Evolutionary conservation across 108 stramenopile genomes (phyloP).

Genomic region (Discostella pseudostelligera): DNA sequence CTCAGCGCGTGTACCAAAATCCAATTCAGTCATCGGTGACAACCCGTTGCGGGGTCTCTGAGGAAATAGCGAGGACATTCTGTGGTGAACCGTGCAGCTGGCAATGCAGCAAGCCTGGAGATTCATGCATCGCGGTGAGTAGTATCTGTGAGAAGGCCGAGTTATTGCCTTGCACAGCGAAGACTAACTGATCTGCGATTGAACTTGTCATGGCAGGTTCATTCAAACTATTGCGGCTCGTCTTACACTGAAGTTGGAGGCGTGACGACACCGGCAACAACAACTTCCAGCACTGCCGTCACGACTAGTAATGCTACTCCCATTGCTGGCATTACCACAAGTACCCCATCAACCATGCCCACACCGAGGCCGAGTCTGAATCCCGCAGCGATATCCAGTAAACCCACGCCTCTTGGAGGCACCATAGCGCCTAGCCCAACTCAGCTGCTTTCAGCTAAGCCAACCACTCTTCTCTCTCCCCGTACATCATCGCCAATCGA

Average conservation of each 20-base stretch:
- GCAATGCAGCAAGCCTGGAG: slow-evolving; percentile 26
- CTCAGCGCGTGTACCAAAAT: slow-evolving; percentile 19
- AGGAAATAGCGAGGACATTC: slow-evolving; percentile 23
- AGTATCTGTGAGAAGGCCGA: too few species aligned
- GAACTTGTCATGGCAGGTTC: background rate
- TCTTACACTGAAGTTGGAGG: slow-evolving; percentile 13
- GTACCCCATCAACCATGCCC: too few species aligned
- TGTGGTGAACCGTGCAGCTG: slow-evolving; percentile 32
- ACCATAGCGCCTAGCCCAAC: slow-evolving; percentile 6
- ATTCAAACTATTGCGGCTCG: slow-evolving; percentile 28
- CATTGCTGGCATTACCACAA: background rate
- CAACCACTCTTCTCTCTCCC: background rate
- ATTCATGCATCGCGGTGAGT: slow-evolving; percentile 9
- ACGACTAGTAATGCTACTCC: background rate
- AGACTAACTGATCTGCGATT: background rate
- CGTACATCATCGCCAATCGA: background rate
- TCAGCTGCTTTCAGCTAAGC: background rate
- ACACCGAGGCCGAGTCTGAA: slow-evolving; percentile 11
- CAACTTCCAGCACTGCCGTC: too few species aligned
- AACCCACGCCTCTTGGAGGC: too few species aligned
- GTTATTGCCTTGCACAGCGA: background rate
- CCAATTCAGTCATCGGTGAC: slow-evolving; percentile 13
- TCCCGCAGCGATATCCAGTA: background rate
- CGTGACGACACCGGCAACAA: background rate
- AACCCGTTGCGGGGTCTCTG: slow-evolving; percentile 15